Conservation (phyloP, 306 rosid genomes). For the Glycyrrhiza uralensis region DNA sequence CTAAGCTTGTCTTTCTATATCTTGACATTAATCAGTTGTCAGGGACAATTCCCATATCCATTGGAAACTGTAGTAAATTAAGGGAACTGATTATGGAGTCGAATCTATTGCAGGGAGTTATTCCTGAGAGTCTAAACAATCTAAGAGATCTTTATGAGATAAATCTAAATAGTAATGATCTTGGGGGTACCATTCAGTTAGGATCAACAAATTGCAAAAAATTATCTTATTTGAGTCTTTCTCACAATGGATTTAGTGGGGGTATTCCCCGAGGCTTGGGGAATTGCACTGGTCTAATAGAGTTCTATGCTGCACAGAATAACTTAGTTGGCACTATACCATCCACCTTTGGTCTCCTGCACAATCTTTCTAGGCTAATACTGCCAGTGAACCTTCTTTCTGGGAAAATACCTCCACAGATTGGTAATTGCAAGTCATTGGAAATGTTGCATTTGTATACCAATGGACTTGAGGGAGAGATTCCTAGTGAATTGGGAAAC, state of each 20-base stretch:
- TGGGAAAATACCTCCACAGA: constrained; percentile 67
- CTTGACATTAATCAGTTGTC: constrained; percentile 42
- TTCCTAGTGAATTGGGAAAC: constrained; percentile 72
- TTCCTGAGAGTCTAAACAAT: constrained; percentile 58
- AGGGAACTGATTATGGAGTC: constrained; percentile 22
- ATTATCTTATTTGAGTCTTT: constrained; percentile 38
- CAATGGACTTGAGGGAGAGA: constrained; percentile 66
- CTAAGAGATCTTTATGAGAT: constrained; percentile 42
- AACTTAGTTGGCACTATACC: constrained; percentile 61
- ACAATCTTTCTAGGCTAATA: constrained; percentile 22
- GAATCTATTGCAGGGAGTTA: constrained; percentile 45
- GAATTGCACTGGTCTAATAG: constrained; percentile 43
- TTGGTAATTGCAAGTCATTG: constrained; percentile 67
- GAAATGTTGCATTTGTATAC: constrained; percentile 32
- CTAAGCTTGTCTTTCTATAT: constrained; percentile 29
- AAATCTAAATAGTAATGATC: constrained; percentile 23
- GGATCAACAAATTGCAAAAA: constrained; percentile 48
- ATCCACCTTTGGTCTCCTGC: constrained; percentile 53
- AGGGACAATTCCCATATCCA: constrained; percentile 56
- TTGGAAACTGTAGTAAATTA: constrained; percentile 63
- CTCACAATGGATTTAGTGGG: constrained; percentile 48
- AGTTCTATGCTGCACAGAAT: constrained; percentile 30
- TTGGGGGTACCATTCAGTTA: constrained; percentile 57
- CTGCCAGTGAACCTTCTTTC: constrained; percentile 53
- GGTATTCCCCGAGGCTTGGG: constrained; percentile 59